Base-by-base conservation (phyloP, 805 yeast species). In the Cyberlindnera nakhonratchasimensis region DNA sequence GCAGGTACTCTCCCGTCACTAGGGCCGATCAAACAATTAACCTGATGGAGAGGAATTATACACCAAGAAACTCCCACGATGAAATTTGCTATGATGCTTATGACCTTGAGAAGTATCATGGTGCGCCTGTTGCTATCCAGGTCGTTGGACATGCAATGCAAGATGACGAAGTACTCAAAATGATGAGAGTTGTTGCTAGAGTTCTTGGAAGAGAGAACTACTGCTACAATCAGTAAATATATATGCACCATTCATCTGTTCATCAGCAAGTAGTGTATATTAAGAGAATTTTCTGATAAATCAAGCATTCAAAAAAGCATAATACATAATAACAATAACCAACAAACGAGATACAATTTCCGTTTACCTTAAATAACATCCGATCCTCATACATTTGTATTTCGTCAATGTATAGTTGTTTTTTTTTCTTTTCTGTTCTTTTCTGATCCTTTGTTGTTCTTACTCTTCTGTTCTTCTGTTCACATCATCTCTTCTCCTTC, bases 51-150 rank as follows among this genome's bases (percentile, higher is more conserved):
- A 64, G 50, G 71, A 53, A 68, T 65, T 3, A 54, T 66, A 4
- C 84, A 78, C 40, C 52, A 60, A 32, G 67, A 62, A 17, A 70
- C 28, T 14, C 3, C 3, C 20, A 74, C 24, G 69, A 69, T 50
- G 59, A 63, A 22, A 57, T 68, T 34, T 80, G 77, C 59, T 71
- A 77, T 48, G 72, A 82, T 1, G 70, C 63, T 37, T 72, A 72
- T 47, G 66, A 71, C 57, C 36, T 28, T 14, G 36, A 14, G 4
- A 33, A 33, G 36, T 33, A 33, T n/a, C 70, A 77, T 48, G 82
- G 80, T 6, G 76, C 80, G 40, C 81, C 87, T 0, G 80, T 78
- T 11, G 77, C 80, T 17, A 63, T 82, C n/a, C 88, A 82, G 59
- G 63, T 83, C 22, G 76, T 81, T 4, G 79, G 83, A 14, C 68